Evolutionary conservation across 2,329 filamentous ascomycete species (phyloP).

Genomic region (Epichloe baconii): DNA sequence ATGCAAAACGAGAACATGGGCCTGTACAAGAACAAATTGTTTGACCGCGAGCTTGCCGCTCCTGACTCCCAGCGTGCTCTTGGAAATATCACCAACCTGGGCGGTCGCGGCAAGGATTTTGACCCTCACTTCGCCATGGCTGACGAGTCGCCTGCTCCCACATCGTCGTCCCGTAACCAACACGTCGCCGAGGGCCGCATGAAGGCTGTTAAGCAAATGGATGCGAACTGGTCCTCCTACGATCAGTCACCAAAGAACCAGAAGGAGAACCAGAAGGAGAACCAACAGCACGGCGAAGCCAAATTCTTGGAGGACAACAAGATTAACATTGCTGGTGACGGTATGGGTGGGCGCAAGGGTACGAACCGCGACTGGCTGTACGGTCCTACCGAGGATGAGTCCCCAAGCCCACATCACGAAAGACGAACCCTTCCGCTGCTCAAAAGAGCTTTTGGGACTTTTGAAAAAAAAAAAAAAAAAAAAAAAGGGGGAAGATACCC

Average conservation of each 20-base stretch:
- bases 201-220: slow-evolving; percentile 63
- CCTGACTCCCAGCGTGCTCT: slow-evolving; percentile 34
- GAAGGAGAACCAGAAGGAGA: slow-evolving; percentile 46
- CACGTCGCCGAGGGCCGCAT: slow-evolving; percentile 44
- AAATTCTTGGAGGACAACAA: slow-evolving; percentile 28
- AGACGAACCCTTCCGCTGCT: slow-evolving; percentile 15
- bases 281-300: slow-evolving; percentile 34
- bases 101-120: slow-evolving; percentile 64
- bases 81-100: slow-evolving; percentile 57
- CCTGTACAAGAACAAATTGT: slow-evolving; percentile 68
- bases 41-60: slow-evolving; percentile 40
- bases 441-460: slow-evolving; percentile 33
- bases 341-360: slow-evolving; percentile 51
- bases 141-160: slow-evolving; percentile 47
- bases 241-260: slow-evolving; percentile 40
- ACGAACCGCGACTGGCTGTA: slow-evolving; percentile 45
- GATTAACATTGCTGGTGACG: slow-evolving; percentile 43
- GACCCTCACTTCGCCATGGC: slow-evolving; percentile 64
- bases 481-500: background rate
- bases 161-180: slow-evolving; percentile 23
- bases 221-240: slow-evolving; percentile 45
- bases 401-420: slow-evolving; percentile 21
- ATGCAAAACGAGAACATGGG: slow-evolving; percentile 51
- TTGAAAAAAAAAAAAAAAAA: slow-evolving; percentile 12
- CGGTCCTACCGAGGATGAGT: slow-evolving; percentile 35